Evolutionary conservation across 495 filamentous ascomycete genomes (phyloP).

Genomic region (Penicillium daleae): DNA sequence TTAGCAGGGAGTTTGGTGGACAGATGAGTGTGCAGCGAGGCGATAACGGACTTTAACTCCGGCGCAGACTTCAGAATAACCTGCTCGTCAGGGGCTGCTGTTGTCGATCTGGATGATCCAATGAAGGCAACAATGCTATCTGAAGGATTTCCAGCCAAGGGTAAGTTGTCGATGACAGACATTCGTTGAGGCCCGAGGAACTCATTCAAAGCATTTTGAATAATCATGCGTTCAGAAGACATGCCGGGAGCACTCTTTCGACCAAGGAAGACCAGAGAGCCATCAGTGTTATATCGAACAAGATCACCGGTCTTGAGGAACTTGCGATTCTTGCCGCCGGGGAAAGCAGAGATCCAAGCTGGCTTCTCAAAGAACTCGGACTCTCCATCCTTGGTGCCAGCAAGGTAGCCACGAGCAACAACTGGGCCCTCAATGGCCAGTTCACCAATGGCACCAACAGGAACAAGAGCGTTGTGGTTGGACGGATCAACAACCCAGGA

Average conservation of each 20-base stretch:
- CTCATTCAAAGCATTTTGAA: conserved; percentile 42
- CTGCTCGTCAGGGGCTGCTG: not conserved
- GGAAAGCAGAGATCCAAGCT: conserved; percentile 40
- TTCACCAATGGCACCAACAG: conserved; percentile 64
- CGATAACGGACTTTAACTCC: conserved; percentile 23
- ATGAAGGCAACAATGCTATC: conserved; percentile 37
- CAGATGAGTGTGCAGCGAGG: conserved; percentile 31
- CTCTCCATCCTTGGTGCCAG: conserved; percentile 32
- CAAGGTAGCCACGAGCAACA: conserved; percentile 55
- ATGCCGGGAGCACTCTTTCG: conserved; percentile 50
- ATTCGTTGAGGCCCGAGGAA: conserved; percentile 24
- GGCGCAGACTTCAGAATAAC: conserved; percentile 22
- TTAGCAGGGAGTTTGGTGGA: conserved; percentile 38
- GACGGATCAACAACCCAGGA: conserved; percentile 61
- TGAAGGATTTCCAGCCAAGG: conserved; percentile 9
- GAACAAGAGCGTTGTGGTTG: conserved; percentile 56
- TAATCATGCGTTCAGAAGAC: conserved; percentile 50
- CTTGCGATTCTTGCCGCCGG: conserved; percentile 1
- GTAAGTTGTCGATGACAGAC: conserved; percentile 32
- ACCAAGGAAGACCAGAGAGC: conserved; percentile 49
- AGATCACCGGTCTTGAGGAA: conserved; percentile 58
- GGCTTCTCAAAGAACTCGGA: conserved; percentile 54
- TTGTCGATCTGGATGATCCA: conserved; percentile 9
- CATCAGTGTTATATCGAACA: conserved; percentile 55
- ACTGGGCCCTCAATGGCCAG: conserved; percentile 64